Base-by-base conservation (phyloP, 2,329 filamentous ascomycete species). In the Tolypocladium paradoxum region DNA sequence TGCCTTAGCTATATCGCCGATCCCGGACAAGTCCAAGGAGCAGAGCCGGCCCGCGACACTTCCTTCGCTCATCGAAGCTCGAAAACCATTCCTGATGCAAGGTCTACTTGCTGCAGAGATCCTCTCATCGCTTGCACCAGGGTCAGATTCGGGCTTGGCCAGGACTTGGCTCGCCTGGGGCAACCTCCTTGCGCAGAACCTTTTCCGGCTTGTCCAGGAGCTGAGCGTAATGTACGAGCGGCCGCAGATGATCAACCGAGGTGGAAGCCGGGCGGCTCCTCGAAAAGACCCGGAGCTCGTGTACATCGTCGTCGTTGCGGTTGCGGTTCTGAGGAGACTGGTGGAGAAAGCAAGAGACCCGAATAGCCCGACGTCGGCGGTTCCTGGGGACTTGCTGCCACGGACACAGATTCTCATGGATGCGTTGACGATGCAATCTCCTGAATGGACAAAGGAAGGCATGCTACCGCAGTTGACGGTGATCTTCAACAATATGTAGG, bases 21-120 rank as follows among this genome's bases (percentile, higher is more conserved):
- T 97, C 35, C 93, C 93, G 0, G 88, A 92, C 43, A 76, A 79
- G 55, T 68, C 63, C 16, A 65, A 67, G 38, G 66, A 71, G 33
- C 71, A 78, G 43, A 77, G 78, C 18, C 81, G 83, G 37, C 78
- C 80, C 18, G 76, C 79, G 2, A 78, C 79, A 54, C 67, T 85
- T 29, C 71, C 87, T 1, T 79, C 83, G 0, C 77, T 90, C 6
- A 81, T 93, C 6, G 90, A 96, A 65, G 83, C 82, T 4, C 84
- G 93, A 53, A 96, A 95, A 68, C 87, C 93, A 0, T 85, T 90
- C 62, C 73, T 99, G 12, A 93, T 95, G 79, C 93, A 99, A 70
- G 91, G 90, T 1, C 81, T 97, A 61, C 76, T 97, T 6, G 88
- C 90, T 1, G 91, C 90, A 0, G 91, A 97, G 60, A 95, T 97